Evolutionary conservation across 139 green algal genomes (phyloP).

Genomic region (Haematococcus sp.): DNA sequence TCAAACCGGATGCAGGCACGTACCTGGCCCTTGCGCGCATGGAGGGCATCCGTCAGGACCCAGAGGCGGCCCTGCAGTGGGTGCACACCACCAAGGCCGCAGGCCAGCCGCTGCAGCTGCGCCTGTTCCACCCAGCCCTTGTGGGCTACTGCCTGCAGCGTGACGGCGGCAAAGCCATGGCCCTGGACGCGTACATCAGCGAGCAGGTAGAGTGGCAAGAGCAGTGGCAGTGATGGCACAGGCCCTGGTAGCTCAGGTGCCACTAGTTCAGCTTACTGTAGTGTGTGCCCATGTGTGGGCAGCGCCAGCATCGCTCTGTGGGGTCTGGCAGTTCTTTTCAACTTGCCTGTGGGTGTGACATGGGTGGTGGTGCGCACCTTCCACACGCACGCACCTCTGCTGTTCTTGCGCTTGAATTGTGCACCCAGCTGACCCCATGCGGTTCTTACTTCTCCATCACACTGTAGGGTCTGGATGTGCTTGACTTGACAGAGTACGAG

Average conservation of each 20-base stretch:
- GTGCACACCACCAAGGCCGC: constrained; percentile 12
- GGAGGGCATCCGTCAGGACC: constrained; percentile 28
- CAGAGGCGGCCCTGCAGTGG: constrained; percentile 20
- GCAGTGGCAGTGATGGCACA: too few relatives aligned
- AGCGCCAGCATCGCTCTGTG: too few relatives aligned
- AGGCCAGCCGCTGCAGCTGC: constrained; percentile 19
- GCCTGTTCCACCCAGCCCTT: constrained; percentile 34
- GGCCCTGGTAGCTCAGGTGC: too few relatives aligned
- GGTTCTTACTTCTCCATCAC: neutral
- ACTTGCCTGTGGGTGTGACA: too few relatives aligned
- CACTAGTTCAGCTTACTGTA: too few relatives aligned
- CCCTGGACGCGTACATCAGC: neutral
- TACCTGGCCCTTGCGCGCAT: constrained; percentile 32
- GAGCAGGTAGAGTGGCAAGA: neutral
- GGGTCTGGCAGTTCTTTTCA: too few relatives aligned
- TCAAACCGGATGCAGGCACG: constrained; percentile 12
- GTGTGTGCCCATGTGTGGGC: too few relatives aligned
- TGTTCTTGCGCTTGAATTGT: too few relatives aligned
- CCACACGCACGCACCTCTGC: too few relatives aligned
- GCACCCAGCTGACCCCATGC: neutral
- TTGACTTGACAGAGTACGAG: constrained; percentile 72
- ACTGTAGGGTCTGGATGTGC: neutral
- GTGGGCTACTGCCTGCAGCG: constrained; percentile 22
- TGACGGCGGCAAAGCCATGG: constrained; percentile 4
- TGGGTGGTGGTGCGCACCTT: too few relatives aligned